Evolutionary conservation across 352 stramenopile genomes (phyloP).

Genomic region (Elongisporangium undulatum): DNA sequence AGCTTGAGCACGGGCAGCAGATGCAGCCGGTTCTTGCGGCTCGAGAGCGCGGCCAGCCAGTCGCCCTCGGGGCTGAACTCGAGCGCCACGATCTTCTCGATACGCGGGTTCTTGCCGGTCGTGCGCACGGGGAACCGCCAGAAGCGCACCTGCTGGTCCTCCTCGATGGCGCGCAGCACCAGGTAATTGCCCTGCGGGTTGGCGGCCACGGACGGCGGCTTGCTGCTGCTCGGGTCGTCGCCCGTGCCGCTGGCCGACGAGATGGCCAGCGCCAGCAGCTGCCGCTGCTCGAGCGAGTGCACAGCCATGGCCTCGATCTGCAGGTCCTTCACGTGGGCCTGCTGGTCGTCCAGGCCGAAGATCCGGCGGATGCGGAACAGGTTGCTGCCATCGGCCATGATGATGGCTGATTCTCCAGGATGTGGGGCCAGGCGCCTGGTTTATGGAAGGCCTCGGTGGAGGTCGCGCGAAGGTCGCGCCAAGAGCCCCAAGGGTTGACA

Average conservation of each 20-base stretch:
- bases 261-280: constrained; percentile 66
- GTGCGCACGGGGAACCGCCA: constrained; percentile 65
- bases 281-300: constrained; percentile 66
- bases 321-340: neutral
- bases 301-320: constrained; percentile 61
- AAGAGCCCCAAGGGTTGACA: constrained; percentile 6
- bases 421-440: neutral
- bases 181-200: constrained; percentile 42
- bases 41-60: constrained; percentile 76
- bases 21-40: constrained; percentile 72
- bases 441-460: neutral
- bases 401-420: constrained; percentile 9
- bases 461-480: constrained; percentile 11
- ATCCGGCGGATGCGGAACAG: constrained; percentile 78
- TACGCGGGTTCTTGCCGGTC: constrained; percentile 56
- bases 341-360: constrained; percentile 22
- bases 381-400: constrained; percentile 33
- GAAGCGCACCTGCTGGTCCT: constrained; percentile 64
- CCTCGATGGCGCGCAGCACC: constrained; percentile 69
- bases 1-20: constrained; percentile 65
- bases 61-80: constrained; percentile 83
- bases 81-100: constrained; percentile 58
- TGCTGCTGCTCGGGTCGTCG: neutral
- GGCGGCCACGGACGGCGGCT: constrained; percentile 11
- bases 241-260: constrained; percentile 7